A percentile compares a stretch with the other conserved stretches of the same genome.
Evolutionary conservation across 2,329 filamentous ascomycete genomes (phyloP).

Genomic region (Penicillium concentricum): DNA sequence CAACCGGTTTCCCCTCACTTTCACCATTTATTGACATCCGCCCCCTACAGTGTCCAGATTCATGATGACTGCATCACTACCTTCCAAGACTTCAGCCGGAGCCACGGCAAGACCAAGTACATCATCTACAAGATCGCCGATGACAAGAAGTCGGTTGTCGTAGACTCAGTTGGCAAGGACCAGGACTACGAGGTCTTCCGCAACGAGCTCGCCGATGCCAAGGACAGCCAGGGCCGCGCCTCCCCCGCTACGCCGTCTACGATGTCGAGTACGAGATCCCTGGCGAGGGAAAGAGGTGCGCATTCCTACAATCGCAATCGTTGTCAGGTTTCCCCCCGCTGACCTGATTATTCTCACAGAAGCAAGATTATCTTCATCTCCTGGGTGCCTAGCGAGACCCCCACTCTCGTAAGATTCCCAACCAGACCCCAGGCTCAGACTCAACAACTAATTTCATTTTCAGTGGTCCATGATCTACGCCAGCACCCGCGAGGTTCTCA

Average conservation of each 20-base stretch:
- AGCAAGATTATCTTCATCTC: conserved; percentile 55
- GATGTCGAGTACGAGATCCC: conserved; percentile 52
- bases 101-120: conserved; percentile 46
- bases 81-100: conserved; percentile 51
- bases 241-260: conserved; percentile 51
- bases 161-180: conserved; percentile 47
- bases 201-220: conserved; percentile 44
- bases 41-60: conserved; percentile 43
- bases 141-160: conserved; percentile 50
- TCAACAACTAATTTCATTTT: conserved; percentile 15
- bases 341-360: conserved; percentile 29
- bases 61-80: conserved; percentile 47
- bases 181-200: conserved; percentile 51
- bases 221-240: conserved; percentile 44
- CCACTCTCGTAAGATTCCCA: conserved; percentile 39
- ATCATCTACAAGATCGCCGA: conserved; percentile 55
- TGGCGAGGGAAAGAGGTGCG: conserved; percentile 51
- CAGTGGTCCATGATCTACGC: conserved; percentile 53
- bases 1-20: conserved; percentile 4
- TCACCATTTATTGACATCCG: conserved; percentile 21
- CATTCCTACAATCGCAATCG: not conserved
- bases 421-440: not conserved
- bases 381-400: conserved; percentile 44
- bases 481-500: conserved; percentile 49
- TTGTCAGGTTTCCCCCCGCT: conserved; percentile 6